Conservation (phyloP, 2,329 filamentous ascomycete species). For the Fusarium sp. region DNA sequence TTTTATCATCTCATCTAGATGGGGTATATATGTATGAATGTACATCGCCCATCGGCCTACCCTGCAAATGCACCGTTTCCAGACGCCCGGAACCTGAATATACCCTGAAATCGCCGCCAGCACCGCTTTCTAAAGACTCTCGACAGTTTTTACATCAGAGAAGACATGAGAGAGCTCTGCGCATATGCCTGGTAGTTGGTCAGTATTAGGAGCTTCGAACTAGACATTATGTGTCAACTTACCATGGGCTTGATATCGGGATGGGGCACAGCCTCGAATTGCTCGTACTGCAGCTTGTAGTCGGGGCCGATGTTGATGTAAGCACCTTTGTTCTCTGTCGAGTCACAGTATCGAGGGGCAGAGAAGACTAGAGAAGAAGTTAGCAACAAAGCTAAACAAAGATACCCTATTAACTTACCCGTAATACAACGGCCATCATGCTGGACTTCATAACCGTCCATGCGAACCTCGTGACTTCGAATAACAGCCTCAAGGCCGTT, state of each 20-base stretch:
- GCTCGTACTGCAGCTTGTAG: constrained; percentile 90
- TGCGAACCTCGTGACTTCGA: constrained; percentile 95
- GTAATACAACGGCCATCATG: constrained; percentile 97
- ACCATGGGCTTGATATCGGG: constrained; percentile 95
- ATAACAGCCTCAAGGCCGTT: constrained; percentile 96
- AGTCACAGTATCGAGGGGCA: constrained; percentile 96
- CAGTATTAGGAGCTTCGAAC: constrained; percentile 5
- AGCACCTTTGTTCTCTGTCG: constrained; percentile 96
- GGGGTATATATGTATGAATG: constrained; percentile 48
- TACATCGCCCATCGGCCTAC: constrained; percentile 46
- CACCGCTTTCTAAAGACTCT: constrained; percentile 28
- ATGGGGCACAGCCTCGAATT: constrained; percentile 97
- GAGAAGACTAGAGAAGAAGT: constrained; percentile 79
- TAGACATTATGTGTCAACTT: constrained; percentile 44
- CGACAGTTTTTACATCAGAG: constrained; percentile 70
- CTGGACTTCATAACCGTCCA: constrained; percentile 99
- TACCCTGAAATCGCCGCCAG: constrained; percentile 34
- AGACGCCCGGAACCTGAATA: constrained; percentile 46
- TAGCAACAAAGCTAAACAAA: constrained; percentile 11
- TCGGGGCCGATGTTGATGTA: constrained; percentile 97
- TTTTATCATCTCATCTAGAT: constrained; percentile 43
- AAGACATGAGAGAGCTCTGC: constrained; percentile 83
- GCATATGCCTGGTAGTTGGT: constrained; percentile 76
- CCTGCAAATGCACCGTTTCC: constrained; percentile 48
- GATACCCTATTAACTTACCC: constrained; percentile 62